These are phyloP conservation scores for Borovskyia barvae DNA, from an alignment of 208 protist genomes.

Conservation along the genomic window DNA sequence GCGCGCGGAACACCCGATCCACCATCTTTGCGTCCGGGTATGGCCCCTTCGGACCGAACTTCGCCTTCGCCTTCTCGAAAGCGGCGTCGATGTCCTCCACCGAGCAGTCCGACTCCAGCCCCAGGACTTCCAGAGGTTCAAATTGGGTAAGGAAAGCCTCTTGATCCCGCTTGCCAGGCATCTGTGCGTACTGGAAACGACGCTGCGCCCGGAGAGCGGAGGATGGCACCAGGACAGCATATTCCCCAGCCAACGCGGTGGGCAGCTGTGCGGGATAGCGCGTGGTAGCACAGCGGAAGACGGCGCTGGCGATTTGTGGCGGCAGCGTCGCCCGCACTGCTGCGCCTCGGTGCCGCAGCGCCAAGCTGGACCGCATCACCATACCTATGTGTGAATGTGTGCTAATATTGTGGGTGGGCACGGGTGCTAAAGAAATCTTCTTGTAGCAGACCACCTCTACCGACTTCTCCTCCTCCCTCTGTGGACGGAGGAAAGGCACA, in stretches of 20 bases:
- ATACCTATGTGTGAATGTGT: too few species aligned
- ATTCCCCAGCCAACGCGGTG: neutral
- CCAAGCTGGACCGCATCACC: too few species aligned
- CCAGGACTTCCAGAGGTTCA: conserved; percentile 77
- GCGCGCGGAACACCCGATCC: conserved; percentile 69
- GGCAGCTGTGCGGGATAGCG: conserved; percentile 5
- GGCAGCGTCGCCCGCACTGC: neutral
- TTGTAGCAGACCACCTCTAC: too few species aligned
- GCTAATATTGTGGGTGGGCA: too few species aligned
- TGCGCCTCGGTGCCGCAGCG: conserved; percentile 1
- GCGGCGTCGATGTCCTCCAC: conserved; percentile 77
- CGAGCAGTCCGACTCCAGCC: conserved; percentile 56
- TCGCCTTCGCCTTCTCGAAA: conserved; percentile 52
- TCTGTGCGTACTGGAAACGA: conserved; percentile 77
- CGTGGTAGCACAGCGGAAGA: conserved; percentile 5
- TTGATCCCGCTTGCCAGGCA: conserved; percentile 75
- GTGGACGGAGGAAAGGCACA: too few species aligned
- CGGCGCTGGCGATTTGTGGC: neutral
- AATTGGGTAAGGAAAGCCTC: conserved; percentile 85
- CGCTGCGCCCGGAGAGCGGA: conserved; percentile 26
- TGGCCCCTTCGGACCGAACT: conserved; percentile 65
- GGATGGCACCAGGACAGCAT: neutral
- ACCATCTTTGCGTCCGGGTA: conserved; percentile 73
- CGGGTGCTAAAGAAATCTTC: too few species aligned
- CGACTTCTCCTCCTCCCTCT: too few species aligned